These are phyloP conservation scores for Pythium sukuiense DNA, from an alignment of 352 stramenopile species.

Conservation along the genomic window DNA sequence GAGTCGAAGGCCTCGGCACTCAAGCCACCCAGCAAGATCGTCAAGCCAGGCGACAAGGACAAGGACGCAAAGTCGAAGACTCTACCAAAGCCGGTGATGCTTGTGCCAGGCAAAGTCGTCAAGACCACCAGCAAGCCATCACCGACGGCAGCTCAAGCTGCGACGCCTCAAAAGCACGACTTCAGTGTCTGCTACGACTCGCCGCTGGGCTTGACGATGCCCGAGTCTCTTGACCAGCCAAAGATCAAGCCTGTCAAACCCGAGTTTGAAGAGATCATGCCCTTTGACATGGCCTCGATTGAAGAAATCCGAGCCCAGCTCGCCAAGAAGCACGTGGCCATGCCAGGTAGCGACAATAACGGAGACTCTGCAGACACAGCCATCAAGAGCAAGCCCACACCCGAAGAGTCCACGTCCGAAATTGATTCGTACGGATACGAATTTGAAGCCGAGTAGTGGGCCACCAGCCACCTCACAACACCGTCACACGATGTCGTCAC, in stretches of 20 bases:
- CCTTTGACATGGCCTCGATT: constrained; percentile 56
- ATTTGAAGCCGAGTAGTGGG: constrained; percentile 17
- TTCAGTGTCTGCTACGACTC: constrained; percentile 26
- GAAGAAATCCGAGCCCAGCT: constrained; percentile 61
- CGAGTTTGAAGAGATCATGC: constrained; percentile 27
- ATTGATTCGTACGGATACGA: constrained; percentile 21
- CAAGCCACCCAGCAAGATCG: constrained; percentile 28
- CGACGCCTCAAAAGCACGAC: constrained; percentile 4
- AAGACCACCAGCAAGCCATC: constrained; percentile 34
- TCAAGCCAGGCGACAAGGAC: constrained; percentile 20
- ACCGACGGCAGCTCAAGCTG: constrained; percentile 13
- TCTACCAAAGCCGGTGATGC: constrained; percentile 27
- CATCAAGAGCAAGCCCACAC: constrained; percentile 15
- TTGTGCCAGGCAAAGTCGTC: constrained; percentile 46
- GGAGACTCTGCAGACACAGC: background rate
- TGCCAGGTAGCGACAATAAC: constrained; percentile 23
- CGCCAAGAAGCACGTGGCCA: constrained; percentile 45
- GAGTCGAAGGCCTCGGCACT: constrained; percentile 20
- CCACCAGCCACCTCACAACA: background rate
- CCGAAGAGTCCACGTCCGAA: constrained; percentile 15
- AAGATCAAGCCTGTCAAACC: constrained; percentile 16
- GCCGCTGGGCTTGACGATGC: constrained; percentile 25
- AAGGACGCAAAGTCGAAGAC: constrained; percentile 16
- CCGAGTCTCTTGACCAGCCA: constrained; percentile 9
- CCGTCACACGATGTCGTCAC: constrained; percentile 4